Conservation (phyloP, 1,284 basidiomycete species). For the Tetrapyrgos nigripes region DNA sequence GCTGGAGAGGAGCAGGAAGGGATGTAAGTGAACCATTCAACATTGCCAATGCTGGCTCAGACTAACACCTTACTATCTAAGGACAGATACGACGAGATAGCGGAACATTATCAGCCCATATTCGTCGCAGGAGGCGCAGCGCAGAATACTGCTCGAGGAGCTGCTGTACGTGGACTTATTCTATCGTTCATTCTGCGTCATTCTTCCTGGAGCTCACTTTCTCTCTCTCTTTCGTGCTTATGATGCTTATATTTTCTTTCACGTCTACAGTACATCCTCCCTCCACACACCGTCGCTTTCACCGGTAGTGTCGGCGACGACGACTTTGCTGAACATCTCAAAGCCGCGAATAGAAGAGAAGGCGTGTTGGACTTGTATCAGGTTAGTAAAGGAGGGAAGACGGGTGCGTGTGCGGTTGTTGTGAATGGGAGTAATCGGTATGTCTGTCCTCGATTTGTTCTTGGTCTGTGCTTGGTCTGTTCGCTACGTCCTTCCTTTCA, state of each 20-base stretch:
- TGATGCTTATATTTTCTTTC: background rate
- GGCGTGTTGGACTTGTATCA: slow-evolving; percentile 93
- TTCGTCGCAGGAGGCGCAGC: slow-evolving; percentile 98
- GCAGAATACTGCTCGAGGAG: slow-evolving; percentile 95
- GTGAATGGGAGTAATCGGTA: slow-evolving; percentile 93
- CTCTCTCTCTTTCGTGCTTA: background rate
- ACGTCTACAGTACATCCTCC: slow-evolving; percentile 81
- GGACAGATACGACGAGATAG: slow-evolving; percentile 83
- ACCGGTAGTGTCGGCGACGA: slow-evolving; percentile 96
- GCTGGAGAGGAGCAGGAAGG: slow-evolving; percentile 89
- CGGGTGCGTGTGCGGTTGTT: slow-evolving; percentile 96
- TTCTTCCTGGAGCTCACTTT: slow-evolving; percentile 6
- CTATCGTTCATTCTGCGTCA: background rate
- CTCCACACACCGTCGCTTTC: slow-evolving; percentile 90
- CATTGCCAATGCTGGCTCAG: background rate
- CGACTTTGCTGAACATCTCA: slow-evolving; percentile 88
- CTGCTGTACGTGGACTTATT: slow-evolving; percentile 79
- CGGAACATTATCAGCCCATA: slow-evolving; percentile 77
- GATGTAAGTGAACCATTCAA: slow-evolving; percentile 63
- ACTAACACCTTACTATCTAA: background rate
- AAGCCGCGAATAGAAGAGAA: slow-evolving; percentile 91
- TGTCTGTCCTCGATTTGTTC: slow-evolving; percentile 25
- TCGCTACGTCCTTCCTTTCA: no score
- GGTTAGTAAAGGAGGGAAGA: slow-evolving; percentile 86
- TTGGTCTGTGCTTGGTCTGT: no score